These are phyloP conservation scores for Chytriomyces confervae DNA, from an alignment of 192 early-diverging fungal species.

Conservation along the genomic window DNA sequence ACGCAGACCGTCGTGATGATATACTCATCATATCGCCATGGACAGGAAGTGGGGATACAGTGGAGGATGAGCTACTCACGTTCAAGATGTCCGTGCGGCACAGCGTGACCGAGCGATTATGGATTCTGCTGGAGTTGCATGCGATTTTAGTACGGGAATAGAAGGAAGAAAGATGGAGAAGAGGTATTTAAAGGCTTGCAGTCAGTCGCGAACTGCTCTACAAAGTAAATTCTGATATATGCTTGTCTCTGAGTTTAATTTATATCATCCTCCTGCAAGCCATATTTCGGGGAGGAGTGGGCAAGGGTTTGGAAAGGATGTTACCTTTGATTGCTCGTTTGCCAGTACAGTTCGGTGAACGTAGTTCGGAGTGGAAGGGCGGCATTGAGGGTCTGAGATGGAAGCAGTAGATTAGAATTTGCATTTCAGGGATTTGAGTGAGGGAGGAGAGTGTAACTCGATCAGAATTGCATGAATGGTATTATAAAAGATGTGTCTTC, in stretches of 20 bases:
- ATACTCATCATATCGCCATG: not conserved
- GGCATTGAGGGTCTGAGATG: too few relatives aligned
- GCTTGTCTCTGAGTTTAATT: constrained; percentile 32
- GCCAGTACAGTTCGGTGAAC: too few relatives aligned
- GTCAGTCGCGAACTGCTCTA: constrained; percentile 26
- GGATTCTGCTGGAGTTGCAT: not conserved
- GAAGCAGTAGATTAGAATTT: too few relatives aligned
- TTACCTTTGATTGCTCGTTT: not conserved
- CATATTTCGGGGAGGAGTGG: not conserved
- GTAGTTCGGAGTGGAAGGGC: too few relatives aligned
- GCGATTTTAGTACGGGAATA: not conserved
- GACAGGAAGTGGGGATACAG: not conserved
- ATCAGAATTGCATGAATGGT: constrained; percentile 36
- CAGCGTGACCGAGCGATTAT: not conserved
- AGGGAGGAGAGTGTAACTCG: not conserved
- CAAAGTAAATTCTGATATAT: constrained; percentile 33
- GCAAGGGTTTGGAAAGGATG: not conserved
- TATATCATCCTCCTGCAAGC: constrained; percentile 22
- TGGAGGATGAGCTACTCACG: not conserved
- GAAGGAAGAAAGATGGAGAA: not conserved
- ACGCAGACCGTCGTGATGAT: constrained; percentile 8
- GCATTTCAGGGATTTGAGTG: not conserved
- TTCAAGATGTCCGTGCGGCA: not conserved
- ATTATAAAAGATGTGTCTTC: constrained; percentile 27
- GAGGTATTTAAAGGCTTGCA: not conserved